Conservation (phyloP, 2,329 filamentous ascomycete species). For the Xylariaceae sp. region DNA sequence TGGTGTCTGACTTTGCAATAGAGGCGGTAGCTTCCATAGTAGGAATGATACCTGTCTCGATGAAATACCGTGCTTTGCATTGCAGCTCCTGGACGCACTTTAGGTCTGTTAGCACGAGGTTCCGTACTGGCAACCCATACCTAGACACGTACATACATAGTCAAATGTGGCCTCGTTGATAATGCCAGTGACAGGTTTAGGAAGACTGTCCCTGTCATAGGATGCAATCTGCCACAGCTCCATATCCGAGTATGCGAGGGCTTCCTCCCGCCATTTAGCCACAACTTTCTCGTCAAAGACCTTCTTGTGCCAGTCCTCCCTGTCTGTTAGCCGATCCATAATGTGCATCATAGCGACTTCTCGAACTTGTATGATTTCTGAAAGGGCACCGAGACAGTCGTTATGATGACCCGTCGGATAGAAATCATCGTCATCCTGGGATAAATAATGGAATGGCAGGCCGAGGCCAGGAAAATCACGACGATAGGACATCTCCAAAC, state of each 20-base stretch:
- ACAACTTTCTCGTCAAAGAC: slow-evolving; percentile 33
- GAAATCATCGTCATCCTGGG: neutral
- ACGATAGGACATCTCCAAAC: neutral
- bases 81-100: slow-evolving; percentile 37
- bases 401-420: slow-evolving; percentile 5
- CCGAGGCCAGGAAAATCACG: slow-evolving; percentile 6
- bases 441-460: neutral
- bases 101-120: neutral
- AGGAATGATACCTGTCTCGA: slow-evolving; percentile 37
- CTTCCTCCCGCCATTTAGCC: slow-evolving; percentile 33
- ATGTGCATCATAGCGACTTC: slow-evolving; percentile 12
- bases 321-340: slow-evolving; percentile 36
- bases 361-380: slow-evolving; percentile 2
- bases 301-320: slow-evolving; percentile 35
- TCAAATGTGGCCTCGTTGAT: slow-evolving; percentile 23
- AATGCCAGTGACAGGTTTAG: slow-evolving; percentile 9
- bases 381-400: neutral
- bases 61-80: slow-evolving; percentile 45
- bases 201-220: neutral
- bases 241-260: slow-evolving; percentile 25
- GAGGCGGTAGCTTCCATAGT: slow-evolving; percentile 40
- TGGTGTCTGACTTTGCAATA: slow-evolving; percentile 49
- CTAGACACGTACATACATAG: slow-evolving; percentile 14
- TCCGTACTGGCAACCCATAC: too few relatives aligned
- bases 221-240: slow-evolving; percentile 4